These are phyloP conservation scores for Casaregolazyma suthepensis DNA, from an alignment of 1,139 yeast species.

Conservation along the genomic window DNA sequence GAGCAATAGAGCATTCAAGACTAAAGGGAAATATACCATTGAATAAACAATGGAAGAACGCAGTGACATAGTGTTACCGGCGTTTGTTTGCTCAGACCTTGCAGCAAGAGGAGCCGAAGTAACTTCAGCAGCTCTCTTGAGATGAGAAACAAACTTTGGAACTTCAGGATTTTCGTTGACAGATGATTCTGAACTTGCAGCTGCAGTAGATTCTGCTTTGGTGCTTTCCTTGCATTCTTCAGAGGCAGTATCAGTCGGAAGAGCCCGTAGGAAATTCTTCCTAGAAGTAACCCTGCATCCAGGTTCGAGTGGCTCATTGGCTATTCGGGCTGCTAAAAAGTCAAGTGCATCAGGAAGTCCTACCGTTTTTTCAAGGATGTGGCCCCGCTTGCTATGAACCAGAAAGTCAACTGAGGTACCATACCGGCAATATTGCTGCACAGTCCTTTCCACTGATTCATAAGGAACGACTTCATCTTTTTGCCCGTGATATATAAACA, in stretches of 20 bases:
- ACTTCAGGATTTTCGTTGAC: neutral
- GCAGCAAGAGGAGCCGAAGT: neutral
- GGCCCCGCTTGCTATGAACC: slow-evolving; percentile 16
- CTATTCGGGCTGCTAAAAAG: slow-evolving; percentile 1
- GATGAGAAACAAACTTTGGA: neutral
- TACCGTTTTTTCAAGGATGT: slow-evolving; percentile 12
- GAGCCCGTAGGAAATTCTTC: neutral
- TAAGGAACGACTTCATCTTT: slow-evolving; percentile 24
- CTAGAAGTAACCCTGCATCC: neutral
- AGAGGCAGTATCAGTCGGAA: neutral
- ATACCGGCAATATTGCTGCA: slow-evolving; percentile 23
- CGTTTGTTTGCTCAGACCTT: neutral
- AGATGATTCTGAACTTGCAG: neutral
- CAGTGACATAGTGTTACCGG: neutral
- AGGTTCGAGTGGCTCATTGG: too few species aligned
- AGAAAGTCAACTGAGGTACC: slow-evolving; percentile 17
- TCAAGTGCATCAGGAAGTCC: slow-evolving; percentile 15
- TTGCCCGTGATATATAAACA: slow-evolving; percentile 28
- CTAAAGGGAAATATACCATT: neutral
- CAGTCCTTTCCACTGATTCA: slow-evolving; percentile 19
- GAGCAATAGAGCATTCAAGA: neutral
- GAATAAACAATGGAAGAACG: neutral
- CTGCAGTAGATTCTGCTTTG: neutral
- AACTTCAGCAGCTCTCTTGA: neutral
- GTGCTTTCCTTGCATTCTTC: neutral